phyloP scores from a whole-genome alignment of 2,329 filamentous ascomycete genomes.

The Claviceps paspali region DNA sequence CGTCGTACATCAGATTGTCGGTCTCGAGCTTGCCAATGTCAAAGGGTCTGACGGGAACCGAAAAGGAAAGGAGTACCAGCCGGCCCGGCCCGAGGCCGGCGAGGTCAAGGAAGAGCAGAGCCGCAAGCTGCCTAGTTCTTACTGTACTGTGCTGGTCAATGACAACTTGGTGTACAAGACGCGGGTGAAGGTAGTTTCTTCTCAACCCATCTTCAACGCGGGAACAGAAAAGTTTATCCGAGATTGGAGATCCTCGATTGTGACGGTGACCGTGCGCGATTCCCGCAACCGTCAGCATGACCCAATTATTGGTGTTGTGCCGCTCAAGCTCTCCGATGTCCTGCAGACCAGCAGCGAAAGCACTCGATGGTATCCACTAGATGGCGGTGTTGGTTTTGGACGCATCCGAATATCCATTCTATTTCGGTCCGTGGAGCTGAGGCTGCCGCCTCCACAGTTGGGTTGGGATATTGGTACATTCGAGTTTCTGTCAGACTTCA shows the following conservation, averaged over 20 bases:
- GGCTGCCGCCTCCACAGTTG: constrained; percentile 68
- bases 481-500: constrained; percentile 60
- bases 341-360: constrained; percentile 73
- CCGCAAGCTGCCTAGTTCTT: constrained; percentile 69
- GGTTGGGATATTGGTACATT: constrained; percentile 96
- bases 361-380: constrained; percentile 90
- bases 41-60: constrained; percentile 70
- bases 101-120: constrained; percentile 76
- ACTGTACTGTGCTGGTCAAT: constrained; percentile 84
- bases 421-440: constrained; percentile 79
- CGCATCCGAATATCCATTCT: constrained; percentile 76
- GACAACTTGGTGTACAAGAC: constrained; percentile 87
- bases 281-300: constrained; percentile 84
- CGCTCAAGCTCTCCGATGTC: constrained; percentile 76
- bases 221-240: constrained; percentile 86
- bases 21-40: constrained; percentile 80
- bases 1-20: constrained; percentile 88
- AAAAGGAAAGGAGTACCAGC: constrained; percentile 77
- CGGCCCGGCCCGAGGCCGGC: constrained; percentile 65
- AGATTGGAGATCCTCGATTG: constrained; percentile 78
- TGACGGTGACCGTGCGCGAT: constrained; percentile 81
- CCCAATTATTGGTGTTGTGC: constrained; percentile 83
- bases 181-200: constrained; percentile 84
- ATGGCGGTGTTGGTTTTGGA: constrained; percentile 86
- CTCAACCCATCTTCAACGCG: constrained; percentile 93